These are phyloP conservation scores for Nakaseomyces glabratus DNA, from an alignment of 1,139 yeast genomes.

Conservation along the genomic window DNA sequence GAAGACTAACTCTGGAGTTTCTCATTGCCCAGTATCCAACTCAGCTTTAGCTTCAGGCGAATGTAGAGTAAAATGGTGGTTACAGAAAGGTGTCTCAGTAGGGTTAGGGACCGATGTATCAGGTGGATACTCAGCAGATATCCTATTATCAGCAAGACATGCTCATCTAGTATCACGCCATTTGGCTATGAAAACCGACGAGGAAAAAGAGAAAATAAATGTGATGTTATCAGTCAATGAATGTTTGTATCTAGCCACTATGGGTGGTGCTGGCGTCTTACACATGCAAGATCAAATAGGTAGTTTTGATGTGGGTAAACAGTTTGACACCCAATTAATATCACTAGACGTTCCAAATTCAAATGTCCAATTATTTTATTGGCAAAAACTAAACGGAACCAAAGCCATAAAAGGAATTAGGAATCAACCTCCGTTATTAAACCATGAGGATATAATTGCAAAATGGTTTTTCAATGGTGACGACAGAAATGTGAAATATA, in stretches of 20 bases:
- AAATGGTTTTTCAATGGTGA: conserved; percentile 96
- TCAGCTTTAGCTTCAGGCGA: conserved; percentile 86
- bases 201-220: conserved; percentile 27
- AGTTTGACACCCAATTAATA: conserved; percentile 76
- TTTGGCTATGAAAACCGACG: conserved; percentile 50
- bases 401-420: background rate
- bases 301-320: conserved; percentile 62
- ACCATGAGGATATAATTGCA: conserved; percentile 48
- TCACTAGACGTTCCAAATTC: conserved; percentile 47
- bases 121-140: conserved; percentile 82
- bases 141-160: conserved; percentile 66
- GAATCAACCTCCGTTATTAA: conserved; percentile 10
- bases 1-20: conserved; percentile 54
- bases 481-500: conserved; percentile 72
- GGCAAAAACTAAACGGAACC: conserved; percentile 40
- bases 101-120: conserved; percentile 88
- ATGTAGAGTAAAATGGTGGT: conserved; percentile 67
- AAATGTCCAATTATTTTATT: conserved; percentile 63
- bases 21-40: conserved; percentile 93
- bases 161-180: conserved; percentile 81
- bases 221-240: conserved; percentile 59
- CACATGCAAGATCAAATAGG: conserved; percentile 55
- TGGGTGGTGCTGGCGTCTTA: conserved; percentile 83
- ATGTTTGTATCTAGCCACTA: conserved; percentile 71
- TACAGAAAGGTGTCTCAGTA: conserved; percentile 62